Evolutionary conservation across 2,329 filamentous ascomycete genomes (phyloP), one percentile per base, ranked within the genome.

Genomic region (Dendrostoma leiphaemia): DNA sequence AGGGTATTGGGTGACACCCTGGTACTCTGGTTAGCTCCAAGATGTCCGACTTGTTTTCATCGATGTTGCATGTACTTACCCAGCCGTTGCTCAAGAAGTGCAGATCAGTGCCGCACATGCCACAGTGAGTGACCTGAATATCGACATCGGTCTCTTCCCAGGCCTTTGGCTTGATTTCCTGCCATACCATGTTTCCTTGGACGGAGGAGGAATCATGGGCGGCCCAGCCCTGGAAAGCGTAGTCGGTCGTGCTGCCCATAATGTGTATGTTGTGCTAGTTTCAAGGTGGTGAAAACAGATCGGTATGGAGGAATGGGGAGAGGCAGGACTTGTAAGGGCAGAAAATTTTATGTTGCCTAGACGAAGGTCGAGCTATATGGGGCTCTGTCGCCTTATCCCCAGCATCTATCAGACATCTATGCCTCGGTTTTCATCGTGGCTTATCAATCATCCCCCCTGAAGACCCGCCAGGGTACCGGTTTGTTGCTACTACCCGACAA

Each of bases 101-200:
- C 32, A 86, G 47, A 59, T 87, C 84, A 0, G 78, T 80, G 51
- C 82, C 84, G 64, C 85, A 88, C 59, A 88, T 78, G 57, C 85
- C 84, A 63, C 83, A 87, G 71, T 87, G 83, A 3, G 81, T 80
- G 59, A 89, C 71, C 63, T 81, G 74, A 61, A 89, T 84, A 63
- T 88, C 85, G 51, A 89, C 69, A 58, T 88, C 83, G 24, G 76
- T 80, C 65, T 88, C 84, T 41, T 83, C 79, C 79, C 83, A 88
- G n/a, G 71, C 69, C 73, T 88, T 88, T 34, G 83, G 83, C 67
- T 83, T 74, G 52, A 79, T 86, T 53, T 79, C 69, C 37, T 70
- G 71, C 79, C 79, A 82, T 29, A 72, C 65, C 79, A 82, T 81
- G 50, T 81, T 79, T 50, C 78, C 79, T 5, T 80, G 65, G 56